A percentile compares a stretch with the other conserved stretches of the same genome.
phyloP scores from a whole-genome alignment of 2,329 filamentous ascomycete genomes.

The Cordyceps javanica region DNA sequence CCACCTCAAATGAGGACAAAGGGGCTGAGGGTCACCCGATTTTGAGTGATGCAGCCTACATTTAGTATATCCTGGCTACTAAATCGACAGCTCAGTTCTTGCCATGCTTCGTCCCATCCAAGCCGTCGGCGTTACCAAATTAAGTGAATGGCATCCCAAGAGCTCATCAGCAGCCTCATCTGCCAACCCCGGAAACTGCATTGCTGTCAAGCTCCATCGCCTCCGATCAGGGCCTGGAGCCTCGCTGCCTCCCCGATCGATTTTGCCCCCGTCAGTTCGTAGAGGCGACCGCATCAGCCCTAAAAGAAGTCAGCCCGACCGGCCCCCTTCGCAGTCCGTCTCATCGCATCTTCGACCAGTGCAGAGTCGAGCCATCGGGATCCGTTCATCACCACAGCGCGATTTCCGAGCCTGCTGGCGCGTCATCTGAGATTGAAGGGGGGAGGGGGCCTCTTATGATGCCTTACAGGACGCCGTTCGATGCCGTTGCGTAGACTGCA shows the following conservation, averaged over 20 bases:
- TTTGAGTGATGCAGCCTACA: background rate
- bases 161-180: background rate
- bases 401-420: background rate
- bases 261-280: constrained; percentile 3
- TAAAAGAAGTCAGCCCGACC: background rate
- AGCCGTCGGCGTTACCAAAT: background rate
- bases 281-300: background rate
- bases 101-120: background rate
- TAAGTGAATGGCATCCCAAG: background rate
- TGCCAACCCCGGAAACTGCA: background rate
- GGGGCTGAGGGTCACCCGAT: too few relatives aligned
- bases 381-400: background rate
- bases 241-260: background rate
- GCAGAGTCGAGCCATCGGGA: background rate
- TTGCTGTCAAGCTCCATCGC: background rate
- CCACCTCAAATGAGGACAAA: too few relatives aligned
- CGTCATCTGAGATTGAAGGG: background rate
- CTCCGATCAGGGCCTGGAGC: background rate
- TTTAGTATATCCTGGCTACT: too few relatives aligned
- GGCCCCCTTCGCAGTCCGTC: background rate
- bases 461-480: too few relatives aligned
- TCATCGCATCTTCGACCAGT: background rate
- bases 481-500: too few relatives aligned
- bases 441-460: too few relatives aligned
- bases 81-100: background rate